These are phyloP conservation scores for Rosellinia necatrix DNA, from an alignment of 2,329 filamentous ascomycete genomes.

Conservation along the genomic window DNA sequence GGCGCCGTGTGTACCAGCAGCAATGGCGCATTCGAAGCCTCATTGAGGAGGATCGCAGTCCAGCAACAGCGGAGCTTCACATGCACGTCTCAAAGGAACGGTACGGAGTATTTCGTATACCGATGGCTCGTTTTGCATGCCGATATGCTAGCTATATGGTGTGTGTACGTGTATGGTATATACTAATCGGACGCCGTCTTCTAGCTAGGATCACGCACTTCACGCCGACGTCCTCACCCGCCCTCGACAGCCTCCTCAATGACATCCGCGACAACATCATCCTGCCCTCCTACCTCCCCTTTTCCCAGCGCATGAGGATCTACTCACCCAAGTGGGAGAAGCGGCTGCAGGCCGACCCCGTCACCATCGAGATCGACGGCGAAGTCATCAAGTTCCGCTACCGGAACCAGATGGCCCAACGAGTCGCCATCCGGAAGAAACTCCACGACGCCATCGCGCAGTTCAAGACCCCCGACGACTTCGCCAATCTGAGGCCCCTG, in stretches of 20 bases:
- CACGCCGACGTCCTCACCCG: constrained; percentile 53
- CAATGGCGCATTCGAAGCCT: constrained; percentile 34
- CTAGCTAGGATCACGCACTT: constrained; percentile 50
- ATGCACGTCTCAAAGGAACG: constrained; percentile 35
- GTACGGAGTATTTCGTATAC: constrained; percentile 31
- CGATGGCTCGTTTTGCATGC: too few relatives aligned
- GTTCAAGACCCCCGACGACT: constrained; percentile 58
- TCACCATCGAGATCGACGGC: constrained; percentile 63
- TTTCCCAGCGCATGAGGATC: constrained; percentile 58
- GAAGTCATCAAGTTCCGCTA: constrained; percentile 57
- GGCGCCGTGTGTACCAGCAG: constrained; percentile 33
- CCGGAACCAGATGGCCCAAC: constrained; percentile 46
- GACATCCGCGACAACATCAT: constrained; percentile 63
- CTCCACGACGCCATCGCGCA: constrained; percentile 45
- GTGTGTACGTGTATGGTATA: too few relatives aligned
- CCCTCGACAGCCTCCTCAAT: constrained; percentile 58
- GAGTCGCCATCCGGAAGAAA: constrained; percentile 49
- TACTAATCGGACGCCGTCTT: not conserved
- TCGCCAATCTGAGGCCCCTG: constrained; percentile 56
- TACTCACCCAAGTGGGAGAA: constrained; percentile 52
- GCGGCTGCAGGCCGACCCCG: constrained; percentile 58
- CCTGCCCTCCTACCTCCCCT: constrained; percentile 63
- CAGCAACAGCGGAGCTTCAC: constrained; percentile 36
- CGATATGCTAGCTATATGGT: too few relatives aligned
- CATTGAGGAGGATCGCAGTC: constrained; percentile 32